These are phyloP conservation scores for Hypoxylon sp. DNA, from an alignment of 2,329 filamentous ascomycete genomes.

Conservation along the genomic window DNA sequence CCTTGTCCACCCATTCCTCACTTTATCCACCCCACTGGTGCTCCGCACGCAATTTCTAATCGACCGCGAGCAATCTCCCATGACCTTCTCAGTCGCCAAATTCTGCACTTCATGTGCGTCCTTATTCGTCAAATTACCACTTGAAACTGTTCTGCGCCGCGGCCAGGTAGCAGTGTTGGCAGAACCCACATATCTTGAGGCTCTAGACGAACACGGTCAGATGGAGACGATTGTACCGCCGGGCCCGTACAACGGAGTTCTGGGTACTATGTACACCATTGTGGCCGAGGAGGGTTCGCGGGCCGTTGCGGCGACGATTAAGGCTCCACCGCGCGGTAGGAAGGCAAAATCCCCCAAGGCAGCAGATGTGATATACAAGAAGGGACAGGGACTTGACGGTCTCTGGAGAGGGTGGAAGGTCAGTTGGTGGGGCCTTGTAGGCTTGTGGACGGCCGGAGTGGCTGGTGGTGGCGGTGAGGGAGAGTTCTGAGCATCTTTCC, in stretches of 20 bases:
- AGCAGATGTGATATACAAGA: slow-evolving; percentile 63
- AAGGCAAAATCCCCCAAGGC: slow-evolving; percentile 56
- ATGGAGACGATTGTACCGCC: slow-evolving; percentile 84
- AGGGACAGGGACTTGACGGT: slow-evolving; percentile 77
- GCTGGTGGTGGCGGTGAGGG: slow-evolving; percentile 73
- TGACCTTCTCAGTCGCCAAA: slow-evolving; percentile 83
- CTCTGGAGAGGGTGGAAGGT: slow-evolving; percentile 83
- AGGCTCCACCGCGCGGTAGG: slow-evolving; percentile 48
- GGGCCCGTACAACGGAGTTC: slow-evolving; percentile 85
- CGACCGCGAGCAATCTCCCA: slow-evolving; percentile 84
- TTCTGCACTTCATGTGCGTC: slow-evolving; percentile 86
- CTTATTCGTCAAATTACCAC: slow-evolving; percentile 86
- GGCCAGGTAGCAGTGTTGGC: slow-evolving; percentile 84
- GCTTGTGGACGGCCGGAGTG: slow-evolving; percentile 79
- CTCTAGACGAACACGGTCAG: slow-evolving; percentile 61
- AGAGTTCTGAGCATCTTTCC: slow-evolving; percentile 62
- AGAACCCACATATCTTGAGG: slow-evolving; percentile 65
- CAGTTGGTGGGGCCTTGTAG: slow-evolving; percentile 82
- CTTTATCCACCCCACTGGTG: slow-evolving; percentile 85
- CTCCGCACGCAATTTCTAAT: slow-evolving; percentile 88
- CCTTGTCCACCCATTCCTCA: slow-evolving; percentile 85
- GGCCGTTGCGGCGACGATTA: slow-evolving; percentile 58
- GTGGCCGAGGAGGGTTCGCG: slow-evolving; percentile 83
- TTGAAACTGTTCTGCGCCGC: slow-evolving; percentile 91
- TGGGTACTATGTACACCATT: slow-evolving; percentile 94